Evolutionary conservation across 2,329 filamentous ascomycete species (phyloP), one percentile per base, ranked within the genome.

Genomic region (Sphaceloma murrayae): DNA sequence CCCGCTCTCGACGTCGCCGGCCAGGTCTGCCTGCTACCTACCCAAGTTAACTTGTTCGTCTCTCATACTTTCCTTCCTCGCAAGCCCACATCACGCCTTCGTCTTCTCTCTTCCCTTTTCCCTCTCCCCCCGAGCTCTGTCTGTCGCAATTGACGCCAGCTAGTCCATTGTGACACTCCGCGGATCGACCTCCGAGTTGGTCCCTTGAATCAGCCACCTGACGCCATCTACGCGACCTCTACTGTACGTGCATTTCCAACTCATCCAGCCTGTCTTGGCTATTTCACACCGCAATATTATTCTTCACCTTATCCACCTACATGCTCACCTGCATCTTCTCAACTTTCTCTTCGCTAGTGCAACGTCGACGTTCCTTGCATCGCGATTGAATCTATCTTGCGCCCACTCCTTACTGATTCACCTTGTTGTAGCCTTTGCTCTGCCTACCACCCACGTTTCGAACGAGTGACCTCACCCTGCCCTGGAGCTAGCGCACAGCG

Each of bases 331-430:
- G 33, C 26, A 21, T 30, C 33, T 13, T 16, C 17, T 14, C 43
- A 19, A 16, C 42, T 34, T 34, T 26, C 19, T 19, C 27, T 22
- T 38, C 34, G 19, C 19, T 38, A 38, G 16, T 34, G 11, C 36
- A 40, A 40, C 36, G 36, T 40, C 24, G 36, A 40, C 14, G 36
- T 40, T 40, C 36, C 36, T 40, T 40, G 36, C 36, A 26, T 40
- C 30, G n/a, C 11, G 9, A 13, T 19, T 40, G 8, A 26, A 8
- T 26, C 11, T 16, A 22, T 26, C 14, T 11, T 27, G 34, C 10
- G 11, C 27, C 27, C 30, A 22, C 14, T 30, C 36, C 14, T 40
- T 30, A 26, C 36, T 40, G 36, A 40, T 30, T 40, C 36, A 26
- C 22, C 30, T 29, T 19, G n/a, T n/a, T n/a, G n/a, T n/a, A n/a